These are phyloP conservation scores for Russula virescens DNA, from an alignment of 768 basidiomycete species.

Conservation along the genomic window DNA sequence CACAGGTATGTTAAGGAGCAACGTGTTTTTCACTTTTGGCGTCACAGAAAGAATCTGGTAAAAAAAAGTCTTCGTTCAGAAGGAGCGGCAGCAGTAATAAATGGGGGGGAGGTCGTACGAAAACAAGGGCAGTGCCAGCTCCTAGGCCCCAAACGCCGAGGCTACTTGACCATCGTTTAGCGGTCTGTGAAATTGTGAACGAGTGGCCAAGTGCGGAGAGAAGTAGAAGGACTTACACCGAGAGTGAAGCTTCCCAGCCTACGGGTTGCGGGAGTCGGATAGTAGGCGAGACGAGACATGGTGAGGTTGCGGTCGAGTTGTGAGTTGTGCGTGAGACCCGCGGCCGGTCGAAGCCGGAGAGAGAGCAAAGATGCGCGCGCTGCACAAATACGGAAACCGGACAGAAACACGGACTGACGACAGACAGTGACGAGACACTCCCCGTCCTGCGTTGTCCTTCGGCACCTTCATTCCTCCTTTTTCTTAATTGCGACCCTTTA, in stretches of 20 bases:
- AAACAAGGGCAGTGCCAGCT: conserved; percentile 57
- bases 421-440: background rate
- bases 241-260: conserved; percentile 22
- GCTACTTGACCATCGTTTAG: conserved; percentile 50
- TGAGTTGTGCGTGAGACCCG: background rate
- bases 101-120: conserved; percentile 41
- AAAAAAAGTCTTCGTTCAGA: conserved; percentile 11
- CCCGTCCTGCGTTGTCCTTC: background rate
- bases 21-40: conserved; percentile 72
- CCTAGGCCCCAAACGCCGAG: conserved; percentile 69
- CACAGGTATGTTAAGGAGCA: conserved; percentile 67
- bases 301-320: background rate
- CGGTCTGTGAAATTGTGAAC: conserved; percentile 24
- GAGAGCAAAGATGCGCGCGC: background rate
- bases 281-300: conserved; percentile 36
- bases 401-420: background rate
- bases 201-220: background rate
- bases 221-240: conserved; percentile 22
- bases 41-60: conserved; percentile 71
- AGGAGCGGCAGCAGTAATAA: background rate
- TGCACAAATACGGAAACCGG: background rate
- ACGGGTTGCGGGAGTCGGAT: conserved; percentile 28
- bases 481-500: background rate
- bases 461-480: conserved; percentile 15
- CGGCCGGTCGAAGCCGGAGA: background rate